Percentiles rank a stretch among this genome's conserved stretches.
Conservation (phyloP, 495 filamentous ascomycete genomes). For the Pseudomonodictys pantanalensis region DNA sequence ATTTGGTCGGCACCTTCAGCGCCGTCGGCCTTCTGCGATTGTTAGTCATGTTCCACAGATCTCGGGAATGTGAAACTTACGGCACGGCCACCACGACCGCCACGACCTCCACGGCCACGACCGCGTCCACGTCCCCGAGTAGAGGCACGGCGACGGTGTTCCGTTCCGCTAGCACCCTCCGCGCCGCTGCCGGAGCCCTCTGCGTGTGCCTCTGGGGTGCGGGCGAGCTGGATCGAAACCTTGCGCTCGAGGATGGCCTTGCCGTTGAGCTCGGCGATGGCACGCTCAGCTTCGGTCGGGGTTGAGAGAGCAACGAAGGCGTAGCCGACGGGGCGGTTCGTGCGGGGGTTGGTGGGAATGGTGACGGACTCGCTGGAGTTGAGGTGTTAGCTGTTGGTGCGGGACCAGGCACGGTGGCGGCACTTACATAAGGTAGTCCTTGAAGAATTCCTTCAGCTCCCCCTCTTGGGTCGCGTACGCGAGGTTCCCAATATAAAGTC, state of each 20-base stretch:
- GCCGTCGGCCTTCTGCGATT: conserved; percentile 27
- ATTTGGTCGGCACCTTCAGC: conserved; percentile 33
- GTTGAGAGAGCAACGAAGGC: conserved; percentile 98
- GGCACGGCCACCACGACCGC: conserved; percentile 72
- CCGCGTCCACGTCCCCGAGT: conserved; percentile 44
- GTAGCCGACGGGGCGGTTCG: conserved; percentile 95
- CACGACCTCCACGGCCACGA: conserved; percentile 70
- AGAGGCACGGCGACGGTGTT: conserved; percentile 47
- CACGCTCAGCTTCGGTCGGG: conserved; percentile 87
- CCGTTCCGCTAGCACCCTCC: conserved; percentile 66
- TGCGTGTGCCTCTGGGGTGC: conserved; percentile 85
- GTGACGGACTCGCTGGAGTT: conserved; percentile 86
- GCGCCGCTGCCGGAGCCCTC: conserved; percentile 57
- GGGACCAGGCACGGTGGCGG: not conserved
- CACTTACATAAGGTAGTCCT: conserved; percentile 94
- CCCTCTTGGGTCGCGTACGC: conserved; percentile 99
- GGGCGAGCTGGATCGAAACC: conserved; percentile 97
- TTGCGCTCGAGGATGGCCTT: conserved; percentile 96
- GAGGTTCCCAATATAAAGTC: conserved; percentile 99
- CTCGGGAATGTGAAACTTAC: too few species aligned
- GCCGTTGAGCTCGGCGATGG: conserved; percentile 89
- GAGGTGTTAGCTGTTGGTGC: conserved; percentile 1
- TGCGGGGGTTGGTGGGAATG: conserved; percentile 98
- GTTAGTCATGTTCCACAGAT: too few species aligned
- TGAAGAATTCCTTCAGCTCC: conserved; percentile 99